Percentiles rank a stretch among this genome's conserved stretches.
Conservation (phyloP, 163 green algal genomes). For the Coccomyxa subellipsoidea region DNA sequence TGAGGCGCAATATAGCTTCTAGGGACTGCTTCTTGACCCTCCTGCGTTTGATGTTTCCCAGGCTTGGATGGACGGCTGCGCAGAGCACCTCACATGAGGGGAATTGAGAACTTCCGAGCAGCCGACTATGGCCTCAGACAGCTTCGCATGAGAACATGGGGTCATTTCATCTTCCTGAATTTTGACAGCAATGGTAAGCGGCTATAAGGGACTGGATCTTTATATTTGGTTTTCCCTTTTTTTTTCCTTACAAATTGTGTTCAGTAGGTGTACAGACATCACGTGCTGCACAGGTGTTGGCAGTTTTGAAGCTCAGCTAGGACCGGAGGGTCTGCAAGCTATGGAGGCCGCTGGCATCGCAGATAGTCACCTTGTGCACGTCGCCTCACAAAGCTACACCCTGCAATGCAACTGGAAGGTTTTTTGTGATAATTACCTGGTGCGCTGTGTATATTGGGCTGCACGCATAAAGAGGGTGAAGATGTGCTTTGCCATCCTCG, state of each 20-base stretch:
- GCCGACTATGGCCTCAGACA: constrained; percentile 40
- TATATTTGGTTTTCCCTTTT: neutral
- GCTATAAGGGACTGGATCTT: neutral
- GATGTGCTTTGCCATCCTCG: no score
- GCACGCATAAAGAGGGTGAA: neutral
- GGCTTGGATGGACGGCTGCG: constrained; percentile 42
- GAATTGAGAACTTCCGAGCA: constrained; percentile 48
- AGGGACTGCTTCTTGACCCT: neutral
- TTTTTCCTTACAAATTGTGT: neutral
- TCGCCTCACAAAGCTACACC: constrained; percentile 37
- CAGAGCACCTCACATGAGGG: constrained; percentile 42
- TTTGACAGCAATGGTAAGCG: neutral
- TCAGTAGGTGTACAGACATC: neutral
- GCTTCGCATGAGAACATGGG: constrained; percentile 33
- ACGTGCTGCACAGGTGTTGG: neutral
- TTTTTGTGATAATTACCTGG: constrained; percentile 66
- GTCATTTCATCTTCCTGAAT: constrained; percentile 39
- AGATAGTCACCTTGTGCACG: constrained; percentile 27
- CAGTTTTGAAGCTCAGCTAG: constrained; percentile 29
- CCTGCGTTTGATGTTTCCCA: constrained; percentile 12
- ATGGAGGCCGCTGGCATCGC: constrained; percentile 27
- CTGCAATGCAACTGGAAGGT: constrained; percentile 71
- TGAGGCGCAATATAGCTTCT: neutral
- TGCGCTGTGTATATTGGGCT: constrained; percentile 2
- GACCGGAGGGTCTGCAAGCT: neutral